phyloP scores from a whole-genome alignment of 257 asterid genomes.

The Echium plantagineum region DNA sequence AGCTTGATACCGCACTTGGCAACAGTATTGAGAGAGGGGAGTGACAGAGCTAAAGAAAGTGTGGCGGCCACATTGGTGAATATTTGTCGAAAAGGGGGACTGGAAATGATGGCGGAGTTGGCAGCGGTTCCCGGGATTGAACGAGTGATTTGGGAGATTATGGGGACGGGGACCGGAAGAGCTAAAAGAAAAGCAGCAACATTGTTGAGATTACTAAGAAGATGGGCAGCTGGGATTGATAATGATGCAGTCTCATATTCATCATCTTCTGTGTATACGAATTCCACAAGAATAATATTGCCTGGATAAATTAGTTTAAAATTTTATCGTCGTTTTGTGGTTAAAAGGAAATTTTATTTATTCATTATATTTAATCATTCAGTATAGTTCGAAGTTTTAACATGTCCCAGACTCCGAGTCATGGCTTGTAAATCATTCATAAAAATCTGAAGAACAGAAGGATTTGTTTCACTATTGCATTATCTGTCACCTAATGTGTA shows the following conservation, averaged over 20 bases:
- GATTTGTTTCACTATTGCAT: no score
- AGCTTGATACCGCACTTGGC: slow-evolving; percentile 36
- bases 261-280: background rate
- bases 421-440: no score
- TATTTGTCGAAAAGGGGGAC: slow-evolving; percentile 70
- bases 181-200: slow-evolving; percentile 69
- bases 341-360: background rate
- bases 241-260: slow-evolving; percentile 22
- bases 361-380: background rate
- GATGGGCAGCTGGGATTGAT: slow-evolving; percentile 79
- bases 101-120: slow-evolving; percentile 58
- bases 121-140: slow-evolving; percentile 57
- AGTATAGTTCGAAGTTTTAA: no score
- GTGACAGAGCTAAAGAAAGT: slow-evolving; percentile 57
- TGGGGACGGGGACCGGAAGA: slow-evolving; percentile 76
- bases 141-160: slow-evolving; percentile 67
- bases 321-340: background rate
- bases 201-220: slow-evolving; percentile 62
- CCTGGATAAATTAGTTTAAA: background rate
- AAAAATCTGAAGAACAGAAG: no score
- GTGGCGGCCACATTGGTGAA: slow-evolving; percentile 64
- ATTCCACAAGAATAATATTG: background rate
- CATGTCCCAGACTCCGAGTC: no score
- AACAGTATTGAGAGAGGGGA: slow-evolving; percentile 48
- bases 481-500: no score